Percentiles rank a stretch among this genome's conserved stretches.
Evolutionary conservation across 352 stramenopile species (phyloP).

Genomic region (Globisporangium alternatum): DNA sequence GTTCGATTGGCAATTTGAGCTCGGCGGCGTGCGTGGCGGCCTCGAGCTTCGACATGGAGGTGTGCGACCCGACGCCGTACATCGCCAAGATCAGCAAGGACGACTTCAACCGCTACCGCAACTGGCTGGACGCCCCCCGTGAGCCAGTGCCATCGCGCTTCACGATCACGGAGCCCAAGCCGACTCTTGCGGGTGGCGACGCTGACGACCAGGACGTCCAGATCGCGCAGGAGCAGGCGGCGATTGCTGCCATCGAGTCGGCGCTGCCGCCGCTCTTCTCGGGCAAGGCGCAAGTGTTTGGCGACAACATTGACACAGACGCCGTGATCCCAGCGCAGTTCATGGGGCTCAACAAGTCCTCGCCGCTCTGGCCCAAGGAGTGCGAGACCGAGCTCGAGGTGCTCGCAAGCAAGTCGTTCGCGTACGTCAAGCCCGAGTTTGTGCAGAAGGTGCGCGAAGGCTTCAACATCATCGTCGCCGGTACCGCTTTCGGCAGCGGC

Average conservation of each 20-base stretch:
- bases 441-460: conserved; percentile 61
- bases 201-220: conserved; percentile 26
- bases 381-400: conserved; percentile 81
- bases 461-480: conserved; percentile 80
- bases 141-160: conserved; percentile 34
- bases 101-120: conserved; percentile 77
- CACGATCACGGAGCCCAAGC: conserved; percentile 41
- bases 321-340: conserved; percentile 81
- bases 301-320: conserved; percentile 82
- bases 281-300: conserved; percentile 71
- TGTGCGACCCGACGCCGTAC: conserved; percentile 63
- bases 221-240: conserved; percentile 53
- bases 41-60: conserved; percentile 78
- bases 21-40: conserved; percentile 68
- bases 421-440: conserved; percentile 81
- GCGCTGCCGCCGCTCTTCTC: conserved; percentile 52
- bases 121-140: conserved; percentile 50
- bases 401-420: conserved; percentile 76
- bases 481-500: conserved; percentile 67
- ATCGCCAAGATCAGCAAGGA: conserved; percentile 62
- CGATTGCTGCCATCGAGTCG: conserved; percentile 51
- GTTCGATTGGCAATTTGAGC: conserved; percentile 73
- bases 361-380: conserved; percentile 71
- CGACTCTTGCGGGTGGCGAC: conserved; percentile 29
- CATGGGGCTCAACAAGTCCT: conserved; percentile 79